Conservation (phyloP, 2,329 filamentous ascomycete genomes). For the Curvularia spicifera region DNA sequence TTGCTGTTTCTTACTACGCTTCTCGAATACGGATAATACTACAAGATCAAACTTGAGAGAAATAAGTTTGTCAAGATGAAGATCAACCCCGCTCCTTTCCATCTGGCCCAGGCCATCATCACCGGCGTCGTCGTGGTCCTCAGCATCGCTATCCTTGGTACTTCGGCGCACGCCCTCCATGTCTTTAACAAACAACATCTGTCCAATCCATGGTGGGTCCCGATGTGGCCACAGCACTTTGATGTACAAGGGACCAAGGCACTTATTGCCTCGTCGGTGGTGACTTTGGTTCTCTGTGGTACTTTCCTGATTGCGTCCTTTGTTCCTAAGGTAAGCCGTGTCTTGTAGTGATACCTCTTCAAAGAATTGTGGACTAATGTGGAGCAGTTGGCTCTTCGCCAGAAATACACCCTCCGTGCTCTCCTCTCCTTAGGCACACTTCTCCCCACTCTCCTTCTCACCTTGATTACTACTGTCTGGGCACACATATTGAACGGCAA, state of each 20-base stretch:
- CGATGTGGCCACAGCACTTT: slow-evolving; percentile 57
- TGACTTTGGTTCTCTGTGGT: slow-evolving; percentile 50
- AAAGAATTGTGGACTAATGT: slow-evolving; percentile 13
- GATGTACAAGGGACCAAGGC: slow-evolving; percentile 53
- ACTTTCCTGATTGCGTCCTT: slow-evolving; percentile 44
- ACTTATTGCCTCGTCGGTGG: slow-evolving; percentile 49
- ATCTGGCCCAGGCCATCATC: slow-evolving; percentile 43
- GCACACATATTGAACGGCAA: slow-evolving; percentile 47
- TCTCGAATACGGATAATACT: slow-evolving; percentile 3
- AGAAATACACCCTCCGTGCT: slow-evolving; percentile 49
- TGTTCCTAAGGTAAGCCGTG: slow-evolving; percentile 41
- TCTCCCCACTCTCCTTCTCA: slow-evolving; percentile 48
- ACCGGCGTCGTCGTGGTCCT: slow-evolving; percentile 49
- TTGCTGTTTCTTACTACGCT: background rate
- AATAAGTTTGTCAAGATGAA: slow-evolving; percentile 34
- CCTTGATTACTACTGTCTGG: slow-evolving; percentile 52
- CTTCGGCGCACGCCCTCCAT: slow-evolving; percentile 52
- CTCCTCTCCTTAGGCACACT: slow-evolving; percentile 47
- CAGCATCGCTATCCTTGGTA: slow-evolving; percentile 52
- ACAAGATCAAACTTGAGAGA: background rate
- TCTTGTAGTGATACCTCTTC: background rate
- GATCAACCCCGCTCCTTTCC: slow-evolving; percentile 48
- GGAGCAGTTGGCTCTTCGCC: slow-evolving; percentile 39
- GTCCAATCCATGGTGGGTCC: slow-evolving; percentile 57
- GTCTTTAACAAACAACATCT: slow-evolving; percentile 53